Percentiles rank a stretch among this genome's conserved stretches.
Evolutionary conservation across 2,329 filamentous ascomycete genomes (phyloP).

Genomic region (Trichoderma koningiopsis): DNA sequence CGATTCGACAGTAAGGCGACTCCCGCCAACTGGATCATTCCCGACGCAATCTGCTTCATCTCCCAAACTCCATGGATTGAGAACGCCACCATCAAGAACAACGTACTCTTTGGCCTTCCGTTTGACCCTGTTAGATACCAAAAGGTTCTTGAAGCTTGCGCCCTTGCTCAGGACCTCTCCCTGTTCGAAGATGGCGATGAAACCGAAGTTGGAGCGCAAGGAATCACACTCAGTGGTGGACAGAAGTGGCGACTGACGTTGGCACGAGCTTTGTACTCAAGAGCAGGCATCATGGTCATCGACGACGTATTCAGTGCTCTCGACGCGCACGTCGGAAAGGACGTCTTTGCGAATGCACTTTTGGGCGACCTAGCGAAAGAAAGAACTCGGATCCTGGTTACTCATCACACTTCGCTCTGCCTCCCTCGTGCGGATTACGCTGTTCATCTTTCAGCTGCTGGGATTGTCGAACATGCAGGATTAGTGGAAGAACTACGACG

Average conservation of each 20-base stretch:
- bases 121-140: slow-evolving; percentile 64
- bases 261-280: slow-evolving; percentile 31
- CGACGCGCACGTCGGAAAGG: slow-evolving; percentile 13
- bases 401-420: slow-evolving; percentile 23
- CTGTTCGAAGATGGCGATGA: slow-evolving; percentile 70
- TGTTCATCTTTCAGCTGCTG: slow-evolving; percentile 38
- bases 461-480: slow-evolving; percentile 13
- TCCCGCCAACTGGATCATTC: slow-evolving; percentile 7
- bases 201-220: slow-evolving; percentile 55
- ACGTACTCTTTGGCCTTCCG: slow-evolving; percentile 71
- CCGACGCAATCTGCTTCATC: slow-evolving; percentile 4
- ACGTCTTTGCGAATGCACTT: slow-evolving; percentile 12
- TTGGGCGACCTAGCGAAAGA: slow-evolving; percentile 15
- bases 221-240: slow-evolving; percentile 27
- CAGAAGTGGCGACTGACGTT: slow-evolving; percentile 30
- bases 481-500: slow-evolving; percentile 11
- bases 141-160: slow-evolving; percentile 68
- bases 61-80: slow-evolving; percentile 77
- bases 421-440: slow-evolving; percentile 8
- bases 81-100: slow-evolving; percentile 71
- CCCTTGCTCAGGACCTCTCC: slow-evolving; percentile 69
- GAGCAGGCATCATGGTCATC: slow-evolving; percentile 47
- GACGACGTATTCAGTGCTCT: slow-evolving; percentile 54
- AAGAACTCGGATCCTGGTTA: slow-evolving; percentile 26
- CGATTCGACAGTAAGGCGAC: slow-evolving; percentile 4